Base-by-base conservation (phyloP, 116 monocot species). In the Posidonia oceanica region DNA sequence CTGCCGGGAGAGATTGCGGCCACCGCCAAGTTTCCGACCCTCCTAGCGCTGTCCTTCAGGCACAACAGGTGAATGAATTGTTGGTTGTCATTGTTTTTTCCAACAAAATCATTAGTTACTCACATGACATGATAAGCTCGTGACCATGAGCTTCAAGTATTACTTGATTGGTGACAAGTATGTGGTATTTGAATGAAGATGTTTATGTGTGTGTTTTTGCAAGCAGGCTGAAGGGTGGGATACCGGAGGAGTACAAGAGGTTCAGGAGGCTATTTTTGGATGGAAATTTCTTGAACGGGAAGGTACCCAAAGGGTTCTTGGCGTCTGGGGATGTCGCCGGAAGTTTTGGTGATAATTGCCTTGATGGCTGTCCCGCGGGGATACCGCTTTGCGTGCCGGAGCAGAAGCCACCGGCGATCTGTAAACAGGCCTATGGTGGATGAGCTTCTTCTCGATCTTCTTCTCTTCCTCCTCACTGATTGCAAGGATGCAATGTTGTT, bases 301-400 rank as follows among this genome's bases (percentile, higher is more conserved):
- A 65, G 73, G 75, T 86, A 38, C 90, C 90, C 8, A 54, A 13
- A 61, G 75, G 37, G 64, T 71, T 87, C 15, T 14, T 86, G 4
- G 37, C 21, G 7, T 67, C 54, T 0, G 52, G 18, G 7, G 54
- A 72, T 5, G 60, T 87, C 42, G 37, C 52, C 15, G 90, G 90
- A 42, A 90, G 90, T 39, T 80, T 90, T 2, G 90, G 83, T 54
- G 86, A 90, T 41, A 90, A 90, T 60, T 90, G 90, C 53, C 67
- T 90, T 21, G 73, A 75, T 53, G 66, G 69, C 5, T 90, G 90
- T 41, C 90, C 90, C 12, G 15, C 52, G 17, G 36, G 69, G 39
- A 63, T 59, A 64, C 16, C 69, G 39, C 56, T 86, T 12, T 90
- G 90, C 72, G 73, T 73, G 71, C 84, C 84, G 41, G 64, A 39